Evolutionary conservation across 768 basidiomycete species (phyloP).

Genomic region (Russula lepida): DNA sequence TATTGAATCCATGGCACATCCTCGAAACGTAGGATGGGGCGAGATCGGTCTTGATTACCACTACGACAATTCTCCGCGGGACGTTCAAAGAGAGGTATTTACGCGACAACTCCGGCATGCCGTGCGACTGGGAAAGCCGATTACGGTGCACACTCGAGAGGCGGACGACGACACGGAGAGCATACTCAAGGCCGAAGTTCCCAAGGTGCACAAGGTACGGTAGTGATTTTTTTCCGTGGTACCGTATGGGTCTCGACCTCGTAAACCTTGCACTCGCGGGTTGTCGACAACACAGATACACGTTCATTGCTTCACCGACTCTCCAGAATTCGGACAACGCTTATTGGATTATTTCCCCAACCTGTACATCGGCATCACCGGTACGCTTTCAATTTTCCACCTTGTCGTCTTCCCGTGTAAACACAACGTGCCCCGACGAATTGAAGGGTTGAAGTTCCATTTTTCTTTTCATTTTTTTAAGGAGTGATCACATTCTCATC

Average conservation of each 20-base stretch:
- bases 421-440: background rate
- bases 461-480: conserved; percentile 19
- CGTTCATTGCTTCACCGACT: conserved; percentile 83
- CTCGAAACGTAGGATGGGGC: conserved; percentile 80
- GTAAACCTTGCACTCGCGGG: background rate
- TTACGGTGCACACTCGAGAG: conserved; percentile 83
- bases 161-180: conserved; percentile 76
- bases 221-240: background rate
- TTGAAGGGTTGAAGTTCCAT: background rate
- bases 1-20: conserved; percentile 67
- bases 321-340: conserved; percentile 61
- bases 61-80: conserved; percentile 68
- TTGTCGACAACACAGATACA: conserved; percentile 49
- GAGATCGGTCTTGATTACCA: conserved; percentile 87
- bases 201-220: conserved; percentile 53
- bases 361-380: conserved; percentile 77
- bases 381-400: conserved; percentile 25
- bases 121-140: conserved; percentile 58
- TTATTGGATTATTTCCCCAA: conserved; percentile 73
- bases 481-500: conserved; percentile 76
- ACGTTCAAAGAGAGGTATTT: conserved; percentile 59
- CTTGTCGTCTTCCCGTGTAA: background rate
- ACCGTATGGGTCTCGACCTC: background rate
- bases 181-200: conserved; percentile 70
- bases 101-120: conserved; percentile 60